Evolutionary conservation across 2,329 filamentous ascomycete species (phyloP).

Genomic region (Volutella citrinella): DNA sequence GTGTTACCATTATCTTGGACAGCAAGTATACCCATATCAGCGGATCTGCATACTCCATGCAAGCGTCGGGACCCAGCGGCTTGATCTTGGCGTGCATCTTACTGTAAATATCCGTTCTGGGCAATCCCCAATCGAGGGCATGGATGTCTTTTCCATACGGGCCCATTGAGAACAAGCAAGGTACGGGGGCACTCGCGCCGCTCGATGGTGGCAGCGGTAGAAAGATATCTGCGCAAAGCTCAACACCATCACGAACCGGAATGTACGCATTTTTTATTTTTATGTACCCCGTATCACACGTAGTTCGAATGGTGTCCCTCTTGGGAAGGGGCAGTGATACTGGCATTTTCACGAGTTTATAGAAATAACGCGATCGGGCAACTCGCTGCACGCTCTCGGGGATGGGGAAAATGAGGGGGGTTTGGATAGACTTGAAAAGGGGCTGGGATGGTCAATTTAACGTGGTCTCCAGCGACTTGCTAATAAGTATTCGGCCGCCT

Average conservation of each 20-base stretch:
- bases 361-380: too few relatives aligned
- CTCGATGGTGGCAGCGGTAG: slow-evolving; percentile 3
- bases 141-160: slow-evolving; percentile 9
- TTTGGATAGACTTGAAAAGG: too few relatives aligned
- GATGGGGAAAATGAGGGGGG: too few relatives aligned
- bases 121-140: slow-evolving; percentile 5
- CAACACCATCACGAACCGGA: slow-evolving; percentile 3
- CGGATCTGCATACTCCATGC: slow-evolving; percentile 4
- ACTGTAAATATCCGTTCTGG: slow-evolving; percentile 4
- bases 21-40: slow-evolving; percentile 4
- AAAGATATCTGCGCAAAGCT: slow-evolving; percentile 8
- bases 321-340: too few relatives aligned
- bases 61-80: slow-evolving; percentile 5
- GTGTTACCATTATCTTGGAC: too few relatives aligned
- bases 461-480: too few relatives aligned
- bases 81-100: slow-evolving; percentile 7
- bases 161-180: slow-evolving; percentile 3
- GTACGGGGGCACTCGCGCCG: slow-evolving; percentile 1
- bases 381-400: too few relatives aligned
- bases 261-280: slow-evolving; percentile 5
- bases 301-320: too few relatives aligned
- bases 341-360: too few relatives aligned
- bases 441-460: too few relatives aligned
- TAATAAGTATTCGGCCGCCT: too few relatives aligned
- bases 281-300: too few relatives aligned